Base-by-base conservation (phyloP, 2,329 filamentous ascomycete species). In the Colletotrichum spinosum region DNA sequence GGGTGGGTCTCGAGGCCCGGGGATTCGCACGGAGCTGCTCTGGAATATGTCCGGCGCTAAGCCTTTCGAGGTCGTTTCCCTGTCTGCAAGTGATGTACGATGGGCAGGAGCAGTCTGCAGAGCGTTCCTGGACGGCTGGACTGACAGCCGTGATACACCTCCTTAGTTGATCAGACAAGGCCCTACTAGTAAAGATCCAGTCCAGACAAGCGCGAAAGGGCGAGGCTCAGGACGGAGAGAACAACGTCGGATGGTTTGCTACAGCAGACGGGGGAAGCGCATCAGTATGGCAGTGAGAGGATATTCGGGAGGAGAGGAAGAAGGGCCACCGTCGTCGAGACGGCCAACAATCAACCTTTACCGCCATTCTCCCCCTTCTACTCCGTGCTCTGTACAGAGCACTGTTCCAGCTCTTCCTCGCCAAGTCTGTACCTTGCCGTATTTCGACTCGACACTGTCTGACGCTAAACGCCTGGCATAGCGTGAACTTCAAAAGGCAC, bases 1-100 rank as follows among this genome's bases (percentile, higher is more conserved):
- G n/a, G 8, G 52, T 61, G 52, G 59, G 12, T 13, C 42, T 13
- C 12, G 13, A 33, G 33, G 13, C 51, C 57, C 35, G 41, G 58
- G 57, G 57, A 56, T 55, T 65, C 58, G 58, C 58, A 62, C 62
- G 51, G 62, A 62, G 62, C 62, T 55, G 53, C 57, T 65, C 57
- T 61, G 39, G 57, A 39, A 65, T 65, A 61, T 48, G 46, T 52
- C 62, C 39, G 62, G 46, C 48, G 45, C 61, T 54, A 60, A 55
- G 38, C 45, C 50, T 11, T 48, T 55, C 42, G 38, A 51, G 57
- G 49, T 13, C 2, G 8, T 6, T 54, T 41, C 62, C 62, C 48
- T 55, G 41, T 41, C 51, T 55, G 38, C 4, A 6, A 13, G 39
- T 51, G 48, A 25, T 25, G 25, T 25, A 25, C 25, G 25, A 25